A percentile compares a stretch with the other conserved stretches of the same genome.
Conservation (phyloP, 2,329 filamentous ascomycete species). For the Drechmeria coniospora region DNA sequence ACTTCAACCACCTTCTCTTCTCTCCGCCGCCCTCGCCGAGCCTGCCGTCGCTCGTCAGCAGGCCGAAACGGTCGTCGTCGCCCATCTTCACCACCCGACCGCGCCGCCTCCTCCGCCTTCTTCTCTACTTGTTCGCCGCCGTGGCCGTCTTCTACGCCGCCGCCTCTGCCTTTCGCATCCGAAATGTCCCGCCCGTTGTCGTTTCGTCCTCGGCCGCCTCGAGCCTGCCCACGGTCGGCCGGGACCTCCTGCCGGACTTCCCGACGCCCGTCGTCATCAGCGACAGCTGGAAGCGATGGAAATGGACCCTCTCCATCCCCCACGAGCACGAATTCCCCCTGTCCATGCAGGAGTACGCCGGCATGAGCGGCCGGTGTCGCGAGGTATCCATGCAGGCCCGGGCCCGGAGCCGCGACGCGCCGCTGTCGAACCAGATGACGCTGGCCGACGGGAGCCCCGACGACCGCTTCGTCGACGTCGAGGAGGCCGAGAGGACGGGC, state of each 20-base stretch:
- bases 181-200: conserved; percentile 13
- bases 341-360: conserved; percentile 45
- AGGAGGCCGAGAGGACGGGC: conserved; percentile 50
- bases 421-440: conserved; percentile 27
- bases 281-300: conserved; percentile 46
- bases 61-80: conserved; percentile 45
- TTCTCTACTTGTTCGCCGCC: conserved; percentile 37
- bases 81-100: conserved; percentile 32
- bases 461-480: conserved; percentile 57
- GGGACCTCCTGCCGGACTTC: conserved; percentile 51
- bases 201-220: conserved; percentile 29
- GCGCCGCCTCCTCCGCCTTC: conserved; percentile 38
- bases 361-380: conserved; percentile 52
- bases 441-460: conserved; percentile 46
- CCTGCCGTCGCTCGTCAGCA: conserved; percentile 51
- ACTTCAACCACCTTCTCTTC: conserved; percentile 51
- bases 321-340: conserved; percentile 51
- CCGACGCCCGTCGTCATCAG: conserved; percentile 57
- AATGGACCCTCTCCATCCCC: conserved; percentile 75
- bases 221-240: conserved; percentile 52
- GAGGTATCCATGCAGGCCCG: conserved; percentile 46
- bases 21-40: conserved; percentile 55
- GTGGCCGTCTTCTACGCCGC: conserved; percentile 35
- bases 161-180: conserved; percentile 12
- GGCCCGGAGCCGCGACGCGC: conserved; percentile 23